Percentiles rank a stretch among this genome's conserved stretches.
phyloP scores from a whole-genome alignment of 2,329 filamentous ascomycete species.

The Cladophialophora bantiana region DNA sequence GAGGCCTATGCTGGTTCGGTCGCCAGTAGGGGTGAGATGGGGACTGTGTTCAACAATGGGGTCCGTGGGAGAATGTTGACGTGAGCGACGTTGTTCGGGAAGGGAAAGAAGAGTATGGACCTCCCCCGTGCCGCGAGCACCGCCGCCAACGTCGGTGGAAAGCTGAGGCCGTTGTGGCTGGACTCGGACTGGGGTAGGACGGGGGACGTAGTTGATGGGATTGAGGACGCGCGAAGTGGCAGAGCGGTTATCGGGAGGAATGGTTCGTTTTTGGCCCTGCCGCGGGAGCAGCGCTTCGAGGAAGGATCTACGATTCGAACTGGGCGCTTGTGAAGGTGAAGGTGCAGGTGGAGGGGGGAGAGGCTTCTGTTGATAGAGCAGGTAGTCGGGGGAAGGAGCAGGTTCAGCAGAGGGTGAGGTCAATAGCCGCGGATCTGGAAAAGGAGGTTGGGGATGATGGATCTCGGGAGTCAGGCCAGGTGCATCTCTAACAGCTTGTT shows the following conservation, averaged over 20 bases:
- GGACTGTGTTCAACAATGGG: conserved; percentile 57
- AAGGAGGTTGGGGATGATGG: conserved; percentile 18
- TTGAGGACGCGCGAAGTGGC: conserved; percentile 65
- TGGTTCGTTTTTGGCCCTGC: conserved; percentile 35
- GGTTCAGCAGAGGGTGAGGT: conserved; percentile 30
- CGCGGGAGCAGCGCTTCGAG: conserved; percentile 39
- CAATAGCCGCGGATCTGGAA: conserved; percentile 31
- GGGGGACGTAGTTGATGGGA: conserved; percentile 67
- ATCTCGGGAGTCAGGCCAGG: conserved; percentile 17
- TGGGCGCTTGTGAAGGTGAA: conserved; percentile 42
- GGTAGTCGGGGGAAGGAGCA: conserved; percentile 6
- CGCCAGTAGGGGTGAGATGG: conserved; percentile 41
- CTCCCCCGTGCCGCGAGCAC: conserved; percentile 56
- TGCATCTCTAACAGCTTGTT: conserved; percentile 40
- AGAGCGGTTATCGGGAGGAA: conserved; percentile 38
- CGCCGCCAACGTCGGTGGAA: conserved; percentile 41
- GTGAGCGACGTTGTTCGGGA: conserved; percentile 63
- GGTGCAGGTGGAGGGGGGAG: conserved; percentile 34
- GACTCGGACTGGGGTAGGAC: conserved; percentile 57
- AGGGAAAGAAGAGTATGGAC: conserved; percentile 61
- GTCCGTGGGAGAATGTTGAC: conserved; percentile 57
- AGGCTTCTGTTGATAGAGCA: conserved; percentile 21
- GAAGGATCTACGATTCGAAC: conserved; percentile 36
- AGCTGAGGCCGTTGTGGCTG: conserved; percentile 41
- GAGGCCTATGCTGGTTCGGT: conserved; percentile 60